Base-by-base conservation (phyloP, 2,329 filamentous ascomycete genomes). In the Calonectria multiphialidica region DNA sequence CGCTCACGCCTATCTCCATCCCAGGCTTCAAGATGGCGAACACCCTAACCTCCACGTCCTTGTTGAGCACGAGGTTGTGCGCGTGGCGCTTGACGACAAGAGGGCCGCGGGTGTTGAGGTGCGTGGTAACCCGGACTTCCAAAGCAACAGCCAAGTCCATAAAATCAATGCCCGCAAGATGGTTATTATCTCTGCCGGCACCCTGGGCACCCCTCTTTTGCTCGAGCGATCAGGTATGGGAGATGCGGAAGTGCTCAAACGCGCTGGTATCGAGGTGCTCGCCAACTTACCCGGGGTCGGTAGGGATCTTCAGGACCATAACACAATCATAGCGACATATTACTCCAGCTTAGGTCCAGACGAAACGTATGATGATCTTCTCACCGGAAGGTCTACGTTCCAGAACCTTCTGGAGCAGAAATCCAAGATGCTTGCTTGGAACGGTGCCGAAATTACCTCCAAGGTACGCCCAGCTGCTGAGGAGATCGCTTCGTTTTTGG, bases 41-140 rank as follows among this genome's bases (percentile, higher is more conserved):
- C 85, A 90, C 55, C 86, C 88, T 0, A 91, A 92, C 68, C 86
- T 93, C 2, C 88, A 92, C 69, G 84, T 93, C 9, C 83, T 93
- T 0, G 83, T 87, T 0, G 86, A 92, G 74, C 86, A 87, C 4
- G 88, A 89, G 69, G 90, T 93, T 1, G 82, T 87, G 2, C 86
- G 86, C 5, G 85, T 92, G 1, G 68, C 91, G 10, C 89, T 92
- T 4, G 84, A 88, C 5, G 83, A 85, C 2, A 89, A 86, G 40
- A 80, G 84, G 50, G 92, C 91, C 5, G 83, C 86, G 0, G 91
- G 91, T 0, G 87, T 93, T 2, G 89, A 93, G 42, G n/a, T 45
- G 5, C 42, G 42, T 16, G n/a, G 42, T n/a, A 45, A 45, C 42
- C 42, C 42, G 10, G 18, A 18, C 3, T 45, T 45, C 10, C 18